Evolutionary conservation across 106 monocot species (phyloP).

Genomic region (Platanthera zijinensis): DNA sequence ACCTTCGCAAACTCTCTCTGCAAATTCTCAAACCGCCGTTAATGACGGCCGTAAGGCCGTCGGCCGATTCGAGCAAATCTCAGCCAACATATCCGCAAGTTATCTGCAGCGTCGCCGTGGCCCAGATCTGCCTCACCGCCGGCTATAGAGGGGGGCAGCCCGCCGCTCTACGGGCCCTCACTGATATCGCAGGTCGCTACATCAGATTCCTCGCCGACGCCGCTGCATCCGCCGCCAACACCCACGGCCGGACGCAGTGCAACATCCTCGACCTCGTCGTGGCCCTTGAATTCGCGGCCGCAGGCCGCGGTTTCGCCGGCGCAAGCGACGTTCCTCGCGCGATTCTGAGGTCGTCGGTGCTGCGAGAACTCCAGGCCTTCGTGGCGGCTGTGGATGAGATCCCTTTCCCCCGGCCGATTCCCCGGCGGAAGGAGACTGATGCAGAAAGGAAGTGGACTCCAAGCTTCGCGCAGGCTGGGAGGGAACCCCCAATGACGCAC

Average conservation of each 20-base stretch:
- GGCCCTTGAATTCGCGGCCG: slow-evolving; percentile 32
- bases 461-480: slow-evolving; percentile 22
- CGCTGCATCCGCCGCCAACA: slow-evolving; percentile 31
- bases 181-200: slow-evolving; percentile 36
- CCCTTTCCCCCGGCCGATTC: slow-evolving; percentile 42
- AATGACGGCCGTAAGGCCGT: neutral
- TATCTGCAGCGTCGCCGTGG: slow-evolving; percentile 37
- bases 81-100: slow-evolving; percentile 8
- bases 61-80: neutral
- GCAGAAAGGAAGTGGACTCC: neutral
- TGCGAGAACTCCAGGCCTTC: slow-evolving; percentile 34
- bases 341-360: slow-evolving; percentile 21
- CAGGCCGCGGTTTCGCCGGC: slow-evolving; percentile 34
- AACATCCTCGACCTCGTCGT: slow-evolving; percentile 41
- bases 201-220: slow-evolving; percentile 22
- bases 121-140: slow-evolving; percentile 40
- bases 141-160: slow-evolving; percentile 37
- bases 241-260: slow-evolving; percentile 38
- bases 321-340: slow-evolving; percentile 20
- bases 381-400: slow-evolving; percentile 30
- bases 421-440: neutral
- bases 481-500: slow-evolving; percentile 31
- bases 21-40: neutral
- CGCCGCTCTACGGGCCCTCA: slow-evolving; percentile 41
- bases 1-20: neutral